Base-by-base conservation (phyloP, 169 alveolate genomes). In the Babesia sp. region DNA sequence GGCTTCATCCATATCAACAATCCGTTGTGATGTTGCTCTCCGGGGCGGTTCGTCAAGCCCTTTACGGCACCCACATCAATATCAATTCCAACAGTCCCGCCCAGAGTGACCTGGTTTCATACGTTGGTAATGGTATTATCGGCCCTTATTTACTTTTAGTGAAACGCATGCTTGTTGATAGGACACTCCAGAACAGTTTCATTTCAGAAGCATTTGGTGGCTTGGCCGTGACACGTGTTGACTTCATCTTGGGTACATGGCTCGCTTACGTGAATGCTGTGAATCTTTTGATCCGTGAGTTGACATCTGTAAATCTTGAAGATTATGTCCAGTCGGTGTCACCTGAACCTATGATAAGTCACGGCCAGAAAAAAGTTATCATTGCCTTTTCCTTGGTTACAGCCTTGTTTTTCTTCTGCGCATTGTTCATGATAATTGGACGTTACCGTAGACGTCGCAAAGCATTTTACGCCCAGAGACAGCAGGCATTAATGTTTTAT, bases 1-100 rank as follows among this genome's bases (percentile, higher is more conserved):
- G 48, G 24, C 12, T 64, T 6, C 74, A 64, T 20, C 74, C 74
- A 0, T 64, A 64, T 24, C 74, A 64, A 33, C 74, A 64, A 41
- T 64, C 74, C 4, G 74, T 48, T 16, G 12, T 64, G 6, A n/a
- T 50, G 2, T 6, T 64, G 51, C 36, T 48, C 16, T 20, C 63
- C 8, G 74, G 74, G 18, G 72, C 72, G n/a, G n/a, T 61, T 16
- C 7, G 58, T 4, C 14, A 9, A 31, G 74, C 74, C 3, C 9
- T 50, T 24, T 29, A 29, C 16, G 12, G 4, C 14, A 7, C n/a
- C 24, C 50, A 18, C 31, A 20, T 45, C 18, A n/a, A 34, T 11
- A 11, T 3, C 34, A 22, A 28, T 45, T 34, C 14, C 53, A 28
- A 45, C 0, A 20, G 1, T 31, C 14, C 26, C 5, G 46, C 14